These are phyloP conservation scores for Cairneyella variabilis DNA, from an alignment of 495 filamentous ascomycete species.

Conservation along the genomic window DNA sequence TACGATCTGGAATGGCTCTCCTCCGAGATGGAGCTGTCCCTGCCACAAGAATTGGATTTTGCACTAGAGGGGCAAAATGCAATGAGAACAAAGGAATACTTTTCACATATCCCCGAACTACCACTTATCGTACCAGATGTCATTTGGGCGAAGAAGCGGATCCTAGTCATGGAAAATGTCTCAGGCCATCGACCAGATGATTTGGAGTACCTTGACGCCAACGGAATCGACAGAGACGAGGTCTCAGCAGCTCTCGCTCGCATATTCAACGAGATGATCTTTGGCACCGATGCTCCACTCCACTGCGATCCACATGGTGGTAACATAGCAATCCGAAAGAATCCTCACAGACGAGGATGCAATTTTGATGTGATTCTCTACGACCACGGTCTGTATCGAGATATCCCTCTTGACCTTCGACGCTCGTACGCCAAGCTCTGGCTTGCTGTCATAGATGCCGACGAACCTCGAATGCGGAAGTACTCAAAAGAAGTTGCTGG, in stretches of 20 bases:
- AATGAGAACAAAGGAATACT: constrained; percentile 72
- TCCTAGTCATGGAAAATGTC: constrained; percentile 94
- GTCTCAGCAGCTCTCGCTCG: constrained; percentile 87
- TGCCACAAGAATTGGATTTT: constrained; percentile 93
- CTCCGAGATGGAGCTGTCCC: constrained; percentile 83
- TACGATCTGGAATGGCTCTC: constrained; percentile 97
- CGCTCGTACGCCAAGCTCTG: constrained; percentile 95
- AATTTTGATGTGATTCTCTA: constrained; percentile 99
- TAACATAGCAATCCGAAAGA: constrained; percentile 89
- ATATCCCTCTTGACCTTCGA: constrained; percentile 74
- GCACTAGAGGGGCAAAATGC: constrained; percentile 83
- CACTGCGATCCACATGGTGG: constrained; percentile 98
- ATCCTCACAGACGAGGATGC: constrained; percentile 44
- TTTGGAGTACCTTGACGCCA: constrained; percentile 76
- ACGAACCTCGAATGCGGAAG: constrained; percentile 78
- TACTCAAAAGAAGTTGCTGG: constrained; percentile 88
- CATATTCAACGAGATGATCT: constrained; percentile 99
- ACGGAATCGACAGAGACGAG: constrained; percentile 90
- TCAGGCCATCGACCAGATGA: constrained; percentile 87
- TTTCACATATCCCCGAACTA: constrained; percentile 58
- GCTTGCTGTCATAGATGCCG: constrained; percentile 89
- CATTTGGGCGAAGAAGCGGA: constrained; percentile 82
- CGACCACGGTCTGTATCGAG: constrained; percentile 94
- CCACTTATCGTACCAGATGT: constrained; percentile 90
- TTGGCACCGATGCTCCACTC: constrained; percentile 80